Evolutionary conservation across 140 eudicot genomes (phyloP), one percentile per base, ranked within the genome.

Genomic region (Bidens hawaiensis): DNA sequence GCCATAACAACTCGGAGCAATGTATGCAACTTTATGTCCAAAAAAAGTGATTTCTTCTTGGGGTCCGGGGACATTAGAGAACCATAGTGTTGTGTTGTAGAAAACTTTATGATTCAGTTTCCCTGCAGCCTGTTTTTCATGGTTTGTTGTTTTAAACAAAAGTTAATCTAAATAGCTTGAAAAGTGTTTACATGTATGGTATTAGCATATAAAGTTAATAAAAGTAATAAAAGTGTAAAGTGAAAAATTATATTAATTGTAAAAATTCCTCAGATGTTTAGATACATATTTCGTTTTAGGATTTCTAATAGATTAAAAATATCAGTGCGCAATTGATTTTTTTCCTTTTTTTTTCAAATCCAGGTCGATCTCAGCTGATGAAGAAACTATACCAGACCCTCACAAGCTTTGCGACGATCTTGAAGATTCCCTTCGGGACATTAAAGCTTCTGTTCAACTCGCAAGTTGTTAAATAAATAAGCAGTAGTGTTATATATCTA

Each of bases 1-100:
- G 31, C 80, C 80, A 12, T 61, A 75, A 62, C 80, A 69, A 36
- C 62, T 68, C 0, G 80, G 72, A 62, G 76, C 80, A 62, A 75
- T 17, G 62, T 53, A 75, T 43, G 62, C 72, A 10, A 75, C 62
- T 62, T 62, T 16, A 30, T 75, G 71, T 18, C 80, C 72, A 45
- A 52, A 75, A 24, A 69, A 45, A 1, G 63, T 40, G 62, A 69
- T 49, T 18, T 76, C 64, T 45, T 76, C 73, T 70, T 64, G 81
- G 1, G 81, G 81, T 26, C 81, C 81, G 4, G 81, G 81, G 11
- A 76, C 76, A 63, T 76, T 76, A 4, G 63, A 52, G 76, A 76
- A 76, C 76, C 76, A 62, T 24, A 76, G 55, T 76, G 81, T 76
- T 7, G 81, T 76, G 60, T 69, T 69, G 21, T 9, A 54, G 62